Evolutionary conservation across 2,329 filamentous ascomycete genomes (phyloP).

Genomic region (Trichoderma guizhouense): DNA sequence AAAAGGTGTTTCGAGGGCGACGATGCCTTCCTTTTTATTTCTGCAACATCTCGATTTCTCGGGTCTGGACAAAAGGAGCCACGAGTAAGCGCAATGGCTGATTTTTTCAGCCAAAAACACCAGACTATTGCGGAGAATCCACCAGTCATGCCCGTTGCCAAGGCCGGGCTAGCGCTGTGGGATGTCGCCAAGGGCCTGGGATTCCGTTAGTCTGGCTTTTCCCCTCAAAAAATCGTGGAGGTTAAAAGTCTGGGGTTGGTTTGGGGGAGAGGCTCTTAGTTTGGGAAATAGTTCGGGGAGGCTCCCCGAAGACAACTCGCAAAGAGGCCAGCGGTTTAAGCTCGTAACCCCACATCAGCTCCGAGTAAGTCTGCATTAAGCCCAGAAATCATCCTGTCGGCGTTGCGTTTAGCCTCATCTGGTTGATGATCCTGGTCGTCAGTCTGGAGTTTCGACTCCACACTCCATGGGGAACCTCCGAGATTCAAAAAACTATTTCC

Average conservation of each 20-base stretch:
- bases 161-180: neutral
- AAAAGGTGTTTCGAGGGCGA: neutral
- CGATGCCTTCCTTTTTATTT: neutral
- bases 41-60: neutral
- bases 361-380: neutral
- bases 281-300: neutral
- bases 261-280: neutral
- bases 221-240: slow-evolving; percentile 8
- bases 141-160: neutral
- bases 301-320: neutral
- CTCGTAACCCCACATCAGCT: slow-evolving; percentile 6
- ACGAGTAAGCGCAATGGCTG: neutral
- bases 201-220: neutral
- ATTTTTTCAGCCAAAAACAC: neutral
- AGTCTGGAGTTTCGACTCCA: neutral
- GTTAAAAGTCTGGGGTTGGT: neutral
- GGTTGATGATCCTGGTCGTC: neutral
- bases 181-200: neutral
- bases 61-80: neutral
- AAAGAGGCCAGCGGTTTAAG: neutral
- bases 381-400: neutral
- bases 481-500: neutral
- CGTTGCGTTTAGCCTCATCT: neutral
- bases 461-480: neutral
- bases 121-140: neutral